Base-by-base conservation (phyloP, 2,329 filamentous ascomycete species). In the Alternaria sp. region DNA sequence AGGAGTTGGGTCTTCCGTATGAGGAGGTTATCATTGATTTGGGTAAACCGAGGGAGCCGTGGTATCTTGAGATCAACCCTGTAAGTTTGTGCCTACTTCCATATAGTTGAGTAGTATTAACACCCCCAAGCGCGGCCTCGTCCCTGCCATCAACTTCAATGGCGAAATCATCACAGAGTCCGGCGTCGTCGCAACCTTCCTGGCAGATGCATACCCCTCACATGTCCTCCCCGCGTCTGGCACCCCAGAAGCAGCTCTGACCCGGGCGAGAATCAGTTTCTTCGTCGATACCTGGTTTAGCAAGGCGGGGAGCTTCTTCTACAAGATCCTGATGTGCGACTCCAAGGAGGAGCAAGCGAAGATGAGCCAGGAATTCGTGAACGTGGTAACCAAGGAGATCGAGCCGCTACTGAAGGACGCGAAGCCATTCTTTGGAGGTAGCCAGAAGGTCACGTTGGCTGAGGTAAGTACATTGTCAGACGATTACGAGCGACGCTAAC, bases 1-100 rank as follows among this genome's bases (percentile, higher is more conserved):
- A 86, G 28, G 91, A 93, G 74, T 85, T 91, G 12, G 84, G 84
- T 11, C 74, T 93, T 28, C 83, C 87, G 0, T 92, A 88, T 71
- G 88, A 92, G 61, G 89, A 93, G 68, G 88, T 91, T 63, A 87
- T 88, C 61, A 91, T 96, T 70, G 90, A 95, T 76, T 84, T 96
- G 50, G 79, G 81, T 69, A 85, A 80, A 10, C 92, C 92, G 0
- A 88, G 92, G 10, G 88, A 90, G 26, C 83, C 87, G 40, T 92
- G 90, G 83, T 96, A 95, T 76, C 86, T 96, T 9, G 83, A 89
- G 55, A 82, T 96, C 76, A 94, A 95, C 82, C 91, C 92, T 3
- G 85, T 85, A 80, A 57, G 52, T 57, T 12, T 4, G 30, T 1
- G 1, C 9, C 7, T 19, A 5, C 10, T 32, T 49, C 3, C n/a